phyloP scores from a whole-genome alignment of 352 stramenopile genomes.

The Peronospora belbahrii region DNA sequence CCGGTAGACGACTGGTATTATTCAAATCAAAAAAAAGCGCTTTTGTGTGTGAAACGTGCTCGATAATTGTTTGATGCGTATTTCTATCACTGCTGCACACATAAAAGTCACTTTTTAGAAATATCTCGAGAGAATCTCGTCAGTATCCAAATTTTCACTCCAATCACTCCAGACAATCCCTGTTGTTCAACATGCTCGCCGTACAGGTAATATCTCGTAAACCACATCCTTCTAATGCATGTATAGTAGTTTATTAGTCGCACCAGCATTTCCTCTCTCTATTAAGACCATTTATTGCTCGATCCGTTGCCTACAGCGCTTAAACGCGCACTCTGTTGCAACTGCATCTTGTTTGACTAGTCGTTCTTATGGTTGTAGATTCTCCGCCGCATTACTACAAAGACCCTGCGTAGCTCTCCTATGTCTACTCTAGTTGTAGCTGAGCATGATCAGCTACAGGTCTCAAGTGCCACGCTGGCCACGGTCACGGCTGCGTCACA shows the following conservation, averaged over 20 bases:
- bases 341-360: too few relatives aligned
- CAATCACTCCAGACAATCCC: background rate
- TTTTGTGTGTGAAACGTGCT: too few relatives aligned
- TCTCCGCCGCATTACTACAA: slow-evolving; percentile 38
- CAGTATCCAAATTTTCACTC: too few relatives aligned
- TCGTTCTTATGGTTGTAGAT: slow-evolving; percentile 36
- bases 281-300: background rate
- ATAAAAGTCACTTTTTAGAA: too few relatives aligned
- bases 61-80: too few relatives aligned
- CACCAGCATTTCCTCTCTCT: background rate
- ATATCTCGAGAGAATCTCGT: too few relatives aligned
- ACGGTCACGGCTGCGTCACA: slow-evolving; percentile 82
- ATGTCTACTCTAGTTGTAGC: slow-evolving; percentile 84
- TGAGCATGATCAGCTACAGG: slow-evolving; percentile 72
- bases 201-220: slow-evolving; percentile 20
- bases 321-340: too few relatives aligned
- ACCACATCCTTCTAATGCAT: background rate
- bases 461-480: slow-evolving; percentile 71
- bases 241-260: background rate
- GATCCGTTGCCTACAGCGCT: background rate
- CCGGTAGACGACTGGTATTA: too few relatives aligned
- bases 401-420: slow-evolving; percentile 18
- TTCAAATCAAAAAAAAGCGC: too few relatives aligned
- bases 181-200: slow-evolving; percentile 22
- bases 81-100: too few relatives aligned